Evolutionary conservation across 495 filamentous ascomycete species (phyloP), one percentile per base, ranked within the genome.

Genomic region (Penicillium fimorum): DNA sequence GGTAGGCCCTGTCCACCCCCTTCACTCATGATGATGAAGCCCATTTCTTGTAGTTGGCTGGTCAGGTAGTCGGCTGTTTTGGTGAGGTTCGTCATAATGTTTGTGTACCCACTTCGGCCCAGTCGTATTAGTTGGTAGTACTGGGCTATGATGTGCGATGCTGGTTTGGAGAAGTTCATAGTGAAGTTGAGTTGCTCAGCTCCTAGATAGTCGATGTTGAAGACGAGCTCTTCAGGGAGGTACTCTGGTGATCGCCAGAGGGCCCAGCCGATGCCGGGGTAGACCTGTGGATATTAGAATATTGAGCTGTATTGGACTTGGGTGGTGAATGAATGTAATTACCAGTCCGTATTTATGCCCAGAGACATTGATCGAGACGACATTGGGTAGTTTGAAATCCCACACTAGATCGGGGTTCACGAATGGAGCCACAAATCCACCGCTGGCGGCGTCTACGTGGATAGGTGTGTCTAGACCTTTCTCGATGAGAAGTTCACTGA

Each of bases 201-300:
- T 44, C 91, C 91, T 4, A 96, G 86, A 70, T 96, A 96, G 78
- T 95, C 93, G 82, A 95, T 92, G 79, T 93, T 95, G 84, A 96
- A 95, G 67, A 96, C 87, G 20, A 96, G 85, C 64, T 95, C 91
- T 67, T 91, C 77, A 15, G 91, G 91, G 0, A 96, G 81, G 70
- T 79, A 93, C 57, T 91, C 82, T 1, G 87, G 84, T 45, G 85
- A 81, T 29, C 90, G 81, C 90, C 90, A 96, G 56, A 95, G 80
- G 24, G 90, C 86, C 91, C 91, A 96, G 54, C 91, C 91, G 30
- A 96, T 87, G 67, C 91, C 91, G 8, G 91, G 91, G 70, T 94
- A 96, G 41, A 94, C 59, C 59, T 61, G 17, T 12, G 9, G 25
- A n/a, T 0, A 37, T 30, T 33, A 35, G 45, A 2, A 55, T 25